These are phyloP conservation scores for Pseudozyma sp. DNA, from an alignment of 1,284 basidiomycete species.

Conservation along the genomic window DNA sequence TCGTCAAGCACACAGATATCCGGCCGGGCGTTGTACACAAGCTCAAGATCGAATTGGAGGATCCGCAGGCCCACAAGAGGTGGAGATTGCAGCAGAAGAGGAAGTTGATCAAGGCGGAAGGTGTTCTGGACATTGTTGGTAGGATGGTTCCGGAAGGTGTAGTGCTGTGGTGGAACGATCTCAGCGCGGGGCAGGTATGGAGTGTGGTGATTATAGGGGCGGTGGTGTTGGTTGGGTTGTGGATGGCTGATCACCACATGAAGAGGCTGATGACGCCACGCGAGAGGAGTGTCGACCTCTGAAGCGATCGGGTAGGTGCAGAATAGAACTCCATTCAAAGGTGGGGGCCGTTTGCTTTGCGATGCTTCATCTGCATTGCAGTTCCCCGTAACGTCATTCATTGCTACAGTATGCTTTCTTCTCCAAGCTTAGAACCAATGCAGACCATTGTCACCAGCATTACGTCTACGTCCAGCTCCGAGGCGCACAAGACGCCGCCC, in stretches of 20 bases:
- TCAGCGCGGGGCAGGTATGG: slow-evolving; percentile 20
- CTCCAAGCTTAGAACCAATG: too few relatives aligned
- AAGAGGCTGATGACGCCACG: slow-evolving; percentile 13
- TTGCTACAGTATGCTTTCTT: too few relatives aligned
- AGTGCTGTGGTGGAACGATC: slow-evolving; percentile 24
- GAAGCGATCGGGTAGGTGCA: not conserved
- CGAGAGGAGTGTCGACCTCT: slow-evolving; percentile 5
- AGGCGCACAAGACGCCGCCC: not conserved
- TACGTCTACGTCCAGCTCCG: not conserved
- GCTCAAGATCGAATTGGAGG: slow-evolving; percentile 37
- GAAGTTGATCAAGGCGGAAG: slow-evolving; percentile 7
- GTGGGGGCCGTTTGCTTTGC: too few relatives aligned
- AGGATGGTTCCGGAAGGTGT: slow-evolving; percentile 15
- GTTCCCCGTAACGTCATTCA: too few relatives aligned
- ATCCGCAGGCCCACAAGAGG: slow-evolving; percentile 14
- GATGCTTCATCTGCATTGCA: too few relatives aligned
- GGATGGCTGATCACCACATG: slow-evolving; percentile 25
- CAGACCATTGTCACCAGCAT: too few relatives aligned
- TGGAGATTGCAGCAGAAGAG: slow-evolving; percentile 13
- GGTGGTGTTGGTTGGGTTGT: slow-evolving; percentile 22
- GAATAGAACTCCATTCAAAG: too few relatives aligned
- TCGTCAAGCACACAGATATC: slow-evolving; percentile 38
- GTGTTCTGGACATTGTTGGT: slow-evolving; percentile 6
- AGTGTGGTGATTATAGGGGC: slow-evolving; percentile 16
- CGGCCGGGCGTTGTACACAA: slow-evolving; percentile 38